Percentiles rank a stretch among this genome's conserved stretches.
Evolutionary conservation across 2,329 filamentous ascomycete genomes (phyloP).

Genomic region (Colletotrichum eremochloae): DNA sequence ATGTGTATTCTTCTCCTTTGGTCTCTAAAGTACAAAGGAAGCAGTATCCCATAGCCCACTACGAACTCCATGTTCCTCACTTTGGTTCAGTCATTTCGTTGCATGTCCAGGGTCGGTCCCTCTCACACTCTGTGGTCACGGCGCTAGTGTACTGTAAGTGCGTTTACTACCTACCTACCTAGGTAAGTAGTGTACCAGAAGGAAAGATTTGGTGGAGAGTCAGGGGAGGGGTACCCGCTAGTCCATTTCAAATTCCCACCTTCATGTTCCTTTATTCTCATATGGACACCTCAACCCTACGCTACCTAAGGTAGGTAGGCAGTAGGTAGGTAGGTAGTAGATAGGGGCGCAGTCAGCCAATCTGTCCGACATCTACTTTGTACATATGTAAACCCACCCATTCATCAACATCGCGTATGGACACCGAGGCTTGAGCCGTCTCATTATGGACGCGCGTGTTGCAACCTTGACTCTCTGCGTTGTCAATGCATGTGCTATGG

Average conservation of each 20-base stretch:
- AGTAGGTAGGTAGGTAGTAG: too few relatives aligned
- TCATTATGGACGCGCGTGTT: background rate
- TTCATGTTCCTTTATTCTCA: conserved; percentile 23
- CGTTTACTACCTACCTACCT: background rate
- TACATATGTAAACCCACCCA: background rate
- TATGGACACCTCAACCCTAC: background rate
- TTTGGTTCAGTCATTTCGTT: conserved; percentile 22
- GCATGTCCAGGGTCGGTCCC: conserved; percentile 18
- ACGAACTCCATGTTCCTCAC: conserved; percentile 1
- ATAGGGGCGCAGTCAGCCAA: background rate
- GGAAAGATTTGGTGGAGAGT: conserved; percentile 27
- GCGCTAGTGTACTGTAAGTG: conserved; percentile 36
- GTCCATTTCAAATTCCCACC: conserved; percentile 27
- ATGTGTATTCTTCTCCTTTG: background rate
- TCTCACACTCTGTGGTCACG: conserved; percentile 9
- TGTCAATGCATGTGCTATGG: too few relatives aligned
- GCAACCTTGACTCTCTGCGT: background rate
- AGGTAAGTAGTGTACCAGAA: conserved; percentile 18
- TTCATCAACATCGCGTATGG: background rate
- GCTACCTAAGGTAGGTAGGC: too few relatives aligned
- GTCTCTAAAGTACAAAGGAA: background rate
- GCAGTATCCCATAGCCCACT: background rate
- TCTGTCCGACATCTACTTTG: background rate
- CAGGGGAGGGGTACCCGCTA: conserved; percentile 28
- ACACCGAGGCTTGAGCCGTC: background rate